Evolutionary conservation across 768 basidiomycete species (phyloP).

Genomic region (Galerina marginata): DNA sequence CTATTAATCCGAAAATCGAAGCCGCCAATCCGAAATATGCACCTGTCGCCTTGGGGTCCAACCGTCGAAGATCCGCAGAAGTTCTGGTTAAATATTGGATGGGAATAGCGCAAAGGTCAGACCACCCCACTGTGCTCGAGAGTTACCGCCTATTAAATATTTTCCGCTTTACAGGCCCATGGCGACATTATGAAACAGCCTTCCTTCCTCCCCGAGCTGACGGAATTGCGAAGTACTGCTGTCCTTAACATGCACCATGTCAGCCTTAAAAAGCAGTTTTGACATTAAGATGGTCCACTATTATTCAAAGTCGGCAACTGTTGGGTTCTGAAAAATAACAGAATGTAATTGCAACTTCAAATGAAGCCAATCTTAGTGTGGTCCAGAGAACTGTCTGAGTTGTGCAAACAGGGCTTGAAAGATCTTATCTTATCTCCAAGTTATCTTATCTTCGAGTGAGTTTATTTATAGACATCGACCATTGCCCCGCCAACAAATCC

Average conservation of each 20-base stretch:
- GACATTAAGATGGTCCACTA: no score
- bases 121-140: neutral
- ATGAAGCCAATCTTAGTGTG: no score
- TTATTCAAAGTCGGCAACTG: no score
- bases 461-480: no score
- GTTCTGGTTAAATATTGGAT: slow-evolving; percentile 20
- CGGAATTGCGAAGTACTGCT: neutral
- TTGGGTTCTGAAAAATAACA: no score
- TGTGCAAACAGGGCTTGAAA: no score
- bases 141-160: neutral
- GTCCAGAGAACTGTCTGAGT: no score
- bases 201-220: slow-evolving; percentile 1
- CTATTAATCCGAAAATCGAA: slow-evolving; percentile 14
- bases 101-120: slow-evolving; percentile 25
- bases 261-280: neutral
- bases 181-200: neutral
- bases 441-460: no score
- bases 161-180: neutral
- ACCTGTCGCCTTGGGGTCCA: slow-evolving; percentile 21
- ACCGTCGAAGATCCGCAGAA: slow-evolving; percentile 17
- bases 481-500: no score
- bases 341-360: no score
- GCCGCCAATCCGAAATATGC: slow-evolving; percentile 12
- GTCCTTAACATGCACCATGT: neutral
- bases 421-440: no score